These are phyloP conservation scores for Coemansia sp. DNA, from an alignment of 192 early-diverging fungal genomes.

Conservation along the genomic window DNA sequence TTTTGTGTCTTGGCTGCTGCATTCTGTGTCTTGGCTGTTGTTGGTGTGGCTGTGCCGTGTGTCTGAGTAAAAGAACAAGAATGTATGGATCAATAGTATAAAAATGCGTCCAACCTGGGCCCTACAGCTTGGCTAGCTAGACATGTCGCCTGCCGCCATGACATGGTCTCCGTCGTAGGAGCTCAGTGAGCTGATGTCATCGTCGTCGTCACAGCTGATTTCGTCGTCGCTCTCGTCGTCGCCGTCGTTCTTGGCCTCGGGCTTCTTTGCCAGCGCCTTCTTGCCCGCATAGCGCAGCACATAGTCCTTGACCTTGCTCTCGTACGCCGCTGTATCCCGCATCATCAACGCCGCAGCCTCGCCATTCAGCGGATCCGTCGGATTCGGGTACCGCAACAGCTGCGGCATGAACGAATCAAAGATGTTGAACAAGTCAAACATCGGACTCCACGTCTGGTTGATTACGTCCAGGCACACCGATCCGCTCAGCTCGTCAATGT, in stretches of 20 bases:
- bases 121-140: slow-evolving; percentile 5
- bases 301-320: slow-evolving; percentile 82
- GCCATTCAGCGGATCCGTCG: slow-evolving; percentile 98
- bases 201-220: slow-evolving; percentile 38
- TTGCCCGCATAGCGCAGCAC: slow-evolving; percentile 60
- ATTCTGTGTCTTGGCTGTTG: neutral
- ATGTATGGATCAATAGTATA: too few relatives aligned
- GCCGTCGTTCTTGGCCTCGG: slow-evolving; percentile 41
- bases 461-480: slow-evolving; percentile 99
- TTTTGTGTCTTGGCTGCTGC: neutral
- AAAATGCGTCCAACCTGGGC: too few relatives aligned
- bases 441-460: slow-evolving; percentile 99
- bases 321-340: slow-evolving; percentile 87
- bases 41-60: neutral
- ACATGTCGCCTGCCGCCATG: slow-evolving; percentile 69
- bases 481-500: slow-evolving; percentile 98
- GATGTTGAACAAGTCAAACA: slow-evolving; percentile 99
- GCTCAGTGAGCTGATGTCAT: slow-evolving; percentile 70
- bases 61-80: neutral
- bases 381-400: slow-evolving; percentile 95
- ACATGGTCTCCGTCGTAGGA: slow-evolving; percentile 76
- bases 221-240: slow-evolving; percentile 38
- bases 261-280: slow-evolving; percentile 14
- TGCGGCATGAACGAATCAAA: slow-evolving; percentile 98
- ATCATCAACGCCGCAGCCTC: slow-evolving; percentile 97